Evolutionary conservation across 176 grass and related monocot species (phyloP), one percentile per base, ranked within the genome.

Genomic region (Oryza officinalis): DNA sequence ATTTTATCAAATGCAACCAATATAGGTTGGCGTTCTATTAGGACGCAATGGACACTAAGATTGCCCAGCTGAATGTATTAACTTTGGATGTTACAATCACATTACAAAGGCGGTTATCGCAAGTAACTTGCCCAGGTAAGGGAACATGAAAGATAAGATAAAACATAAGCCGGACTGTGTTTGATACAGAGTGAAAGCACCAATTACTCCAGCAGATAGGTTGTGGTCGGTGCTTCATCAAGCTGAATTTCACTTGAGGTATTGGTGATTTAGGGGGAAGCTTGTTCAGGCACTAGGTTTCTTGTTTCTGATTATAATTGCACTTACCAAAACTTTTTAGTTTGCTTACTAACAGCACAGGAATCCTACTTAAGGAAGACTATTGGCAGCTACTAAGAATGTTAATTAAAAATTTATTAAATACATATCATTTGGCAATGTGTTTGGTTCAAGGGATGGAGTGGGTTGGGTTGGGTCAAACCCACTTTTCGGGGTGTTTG

Each of bases 341-440:
- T 60, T 63, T 63, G 18, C 37, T 63, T 60, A 69, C 30, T 25
- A 76, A 31, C 52, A 65, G 10, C 33, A 81, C 41, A 66, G 35
- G 13, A 7, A 75, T 63, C 76, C 8, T 80, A 84, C 27, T 44
- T 74, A 85, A 45, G 27, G 60, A n/a, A 17, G 74, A 50, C 27
- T 35, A 71, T 27, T 13, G 71, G 30, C 4, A 84, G 31, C 25
- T 65, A 75, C 57, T 63, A 74, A 40, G 38, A 37, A 59, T 27
- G 49, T 15, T 40, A 54, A 54, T 45, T 26, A 27, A 40, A 71
- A 78, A 50, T 32, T 76, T 25, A 13, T 5, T 64, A 52, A 63
- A 30, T 17, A 4, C 27, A 47, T 67, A 80, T 25, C 27, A 40
- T 70, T 63, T 49, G n/a, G n/a, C n/a, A n/a, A n/a, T n/a, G n/a